Percentiles rank a stretch among this genome's conserved stretches.
Conservation (phyloP, 129 eudicot genomes). For the Helianthus tuberosus region DNA sequence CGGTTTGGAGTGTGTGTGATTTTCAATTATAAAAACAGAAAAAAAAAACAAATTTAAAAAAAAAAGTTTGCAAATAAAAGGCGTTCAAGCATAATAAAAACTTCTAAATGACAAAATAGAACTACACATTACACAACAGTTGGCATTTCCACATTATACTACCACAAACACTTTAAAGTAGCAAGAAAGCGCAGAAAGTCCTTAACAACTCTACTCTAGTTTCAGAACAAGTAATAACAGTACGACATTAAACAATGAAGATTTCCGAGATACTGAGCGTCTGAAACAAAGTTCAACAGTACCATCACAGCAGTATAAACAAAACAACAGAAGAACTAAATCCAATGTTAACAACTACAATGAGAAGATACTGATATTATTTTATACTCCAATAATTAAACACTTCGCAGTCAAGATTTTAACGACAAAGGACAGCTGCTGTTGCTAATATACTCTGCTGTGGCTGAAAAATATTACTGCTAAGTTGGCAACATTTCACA, state of each 20-base stretch:
- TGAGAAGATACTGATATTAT: neutral
- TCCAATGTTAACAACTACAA: slow-evolving; percentile 2
- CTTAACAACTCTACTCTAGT: slow-evolving; percentile 4
- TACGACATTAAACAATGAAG: neutral
- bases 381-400: neutral
- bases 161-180: slow-evolving; percentile 1
- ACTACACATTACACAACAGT: neutral
- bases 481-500: neutral
- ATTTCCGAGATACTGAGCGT: slow-evolving; percentile 56
- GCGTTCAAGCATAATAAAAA: neutral
- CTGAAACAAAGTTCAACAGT: slow-evolving; percentile 45
- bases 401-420: neutral
- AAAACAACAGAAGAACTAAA: neutral
- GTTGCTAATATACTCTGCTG: neutral
- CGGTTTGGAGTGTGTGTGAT: no score
- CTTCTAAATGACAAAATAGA: neutral
- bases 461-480: neutral
- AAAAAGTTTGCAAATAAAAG: neutral
- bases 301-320: neutral
- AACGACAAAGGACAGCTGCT: neutral
- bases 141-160: slow-evolving; percentile 12
- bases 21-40: no score
- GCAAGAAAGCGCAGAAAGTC: neutral
- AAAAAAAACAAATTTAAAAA: neutral
- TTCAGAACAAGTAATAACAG: neutral